phyloP scores from a whole-genome alignment of 176 grass and related monocot species.

The Triticum dicoccoides region DNA sequence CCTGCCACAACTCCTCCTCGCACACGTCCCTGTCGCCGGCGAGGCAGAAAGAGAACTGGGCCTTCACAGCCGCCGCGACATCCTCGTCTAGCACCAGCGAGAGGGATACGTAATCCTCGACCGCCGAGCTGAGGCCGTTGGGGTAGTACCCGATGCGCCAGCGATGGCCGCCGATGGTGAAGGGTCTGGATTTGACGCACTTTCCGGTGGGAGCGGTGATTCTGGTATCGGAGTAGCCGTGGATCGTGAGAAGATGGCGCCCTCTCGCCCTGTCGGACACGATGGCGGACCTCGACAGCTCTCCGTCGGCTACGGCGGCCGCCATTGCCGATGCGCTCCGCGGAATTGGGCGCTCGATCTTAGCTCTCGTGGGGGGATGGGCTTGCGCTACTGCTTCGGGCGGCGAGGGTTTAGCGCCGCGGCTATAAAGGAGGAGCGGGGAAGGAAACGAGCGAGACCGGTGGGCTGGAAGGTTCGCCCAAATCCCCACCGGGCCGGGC shows the following conservation, averaged over 20 bases:
- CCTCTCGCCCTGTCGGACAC: neutral
- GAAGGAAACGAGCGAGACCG: no score
- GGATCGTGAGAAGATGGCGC: neutral
- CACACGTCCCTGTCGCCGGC: neutral
- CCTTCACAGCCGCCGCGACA: neutral
- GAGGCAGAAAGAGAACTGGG: neutral
- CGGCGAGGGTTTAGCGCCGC: no score
- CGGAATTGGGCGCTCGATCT: neutral
- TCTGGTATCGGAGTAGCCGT: neutral
- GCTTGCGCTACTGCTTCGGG: neutral
- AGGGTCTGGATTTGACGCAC: neutral
- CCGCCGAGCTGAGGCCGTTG: neutral
- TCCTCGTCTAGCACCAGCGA: neutral
- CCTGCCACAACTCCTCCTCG: neutral
- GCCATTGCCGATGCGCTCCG: neutral
- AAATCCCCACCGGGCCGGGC: no score
- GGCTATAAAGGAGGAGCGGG: no score
- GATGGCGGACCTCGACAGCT: neutral
- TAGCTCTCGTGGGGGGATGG: neutral
- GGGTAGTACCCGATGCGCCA: neutral
- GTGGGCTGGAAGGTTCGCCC: no score
- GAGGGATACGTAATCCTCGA: neutral
- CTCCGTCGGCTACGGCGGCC: neutral
- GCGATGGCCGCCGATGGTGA: neutral
- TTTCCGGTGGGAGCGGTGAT: neutral